phyloP scores from a whole-genome alignment of 106 monocot genomes.

The Dendrobium huoshanense region DNA sequence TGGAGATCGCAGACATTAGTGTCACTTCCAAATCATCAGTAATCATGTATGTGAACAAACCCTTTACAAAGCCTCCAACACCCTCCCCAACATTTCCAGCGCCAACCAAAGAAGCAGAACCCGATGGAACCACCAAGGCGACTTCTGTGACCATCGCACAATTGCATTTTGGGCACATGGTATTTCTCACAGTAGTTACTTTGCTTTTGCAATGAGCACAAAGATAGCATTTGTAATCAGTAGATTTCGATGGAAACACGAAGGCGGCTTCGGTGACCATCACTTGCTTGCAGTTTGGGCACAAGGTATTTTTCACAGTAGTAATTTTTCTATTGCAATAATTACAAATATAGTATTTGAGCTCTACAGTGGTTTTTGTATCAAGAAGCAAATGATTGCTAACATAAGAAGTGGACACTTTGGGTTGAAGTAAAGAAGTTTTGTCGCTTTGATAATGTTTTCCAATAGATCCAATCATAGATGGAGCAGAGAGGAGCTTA shows the following conservation, averaged over 20 bases:
- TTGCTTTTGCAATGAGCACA: not conserved
- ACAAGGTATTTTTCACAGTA: too few relatives aligned
- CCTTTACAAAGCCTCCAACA: conserved; percentile 15
- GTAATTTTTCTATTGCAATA: too few relatives aligned
- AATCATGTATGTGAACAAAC: conserved; percentile 22
- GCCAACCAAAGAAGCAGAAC: too few relatives aligned
- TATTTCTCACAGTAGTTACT: not conserved
- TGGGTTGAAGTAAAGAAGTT: not conserved
- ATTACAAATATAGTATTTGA: too few relatives aligned
- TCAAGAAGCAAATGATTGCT: not conserved
- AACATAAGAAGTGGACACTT: not conserved
- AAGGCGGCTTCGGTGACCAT: too few relatives aligned
- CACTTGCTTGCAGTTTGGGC: too few relatives aligned
- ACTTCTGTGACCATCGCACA: not conserved
- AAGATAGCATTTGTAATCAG: not conserved
- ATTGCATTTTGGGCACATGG: not conserved
- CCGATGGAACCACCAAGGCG: too few relatives aligned
- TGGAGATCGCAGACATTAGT: conserved; percentile 26
- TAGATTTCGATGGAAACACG: too few relatives aligned
- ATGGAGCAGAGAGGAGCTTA: too few relatives aligned
- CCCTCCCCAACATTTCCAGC: too few relatives aligned
- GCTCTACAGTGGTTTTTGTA: not conserved
- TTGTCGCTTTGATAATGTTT: not conserved
- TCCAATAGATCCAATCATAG: too few relatives aligned
- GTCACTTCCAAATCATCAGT: conserved; percentile 29